These are phyloP conservation scores for Phytopythium chamaehyphon DNA, from an alignment of 352 stramenopile species.

Conservation along the genomic window DNA sequence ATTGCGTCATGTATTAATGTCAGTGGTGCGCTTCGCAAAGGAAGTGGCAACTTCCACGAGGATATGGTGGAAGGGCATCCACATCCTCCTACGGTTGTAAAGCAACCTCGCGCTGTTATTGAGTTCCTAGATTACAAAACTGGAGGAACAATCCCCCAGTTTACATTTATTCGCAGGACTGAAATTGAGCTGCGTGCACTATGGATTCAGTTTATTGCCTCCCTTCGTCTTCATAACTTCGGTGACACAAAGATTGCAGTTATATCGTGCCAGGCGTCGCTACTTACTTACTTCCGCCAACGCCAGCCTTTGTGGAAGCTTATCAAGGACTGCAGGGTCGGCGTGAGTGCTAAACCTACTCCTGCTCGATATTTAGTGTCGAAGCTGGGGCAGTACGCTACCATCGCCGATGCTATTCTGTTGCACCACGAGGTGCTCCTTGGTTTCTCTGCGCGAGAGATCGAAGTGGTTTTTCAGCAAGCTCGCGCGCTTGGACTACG, in stretches of 20 bases:
- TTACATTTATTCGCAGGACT: background rate
- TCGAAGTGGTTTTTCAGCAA: constrained; percentile 22
- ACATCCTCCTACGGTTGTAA: no score
- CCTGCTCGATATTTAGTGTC: constrained; percentile 10
- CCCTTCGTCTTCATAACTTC: constrained; percentile 25
- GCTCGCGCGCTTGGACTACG: constrained; percentile 19
- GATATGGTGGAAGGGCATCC: no score
- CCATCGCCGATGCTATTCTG: constrained; percentile 22
- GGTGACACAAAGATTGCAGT: constrained; percentile 18
- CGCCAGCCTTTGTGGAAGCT: constrained; percentile 27
- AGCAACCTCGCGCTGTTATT: no score
- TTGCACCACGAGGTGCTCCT: constrained; percentile 30
- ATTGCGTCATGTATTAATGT: no score
- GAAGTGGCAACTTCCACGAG: no score
- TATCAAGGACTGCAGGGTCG: constrained; percentile 29
- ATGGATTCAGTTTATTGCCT: constrained; percentile 21
- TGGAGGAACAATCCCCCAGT: no score
- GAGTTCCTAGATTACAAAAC: no score
- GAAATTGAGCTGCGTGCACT: constrained; percentile 14
- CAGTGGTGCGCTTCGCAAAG: no score
- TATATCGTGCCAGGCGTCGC: constrained; percentile 17
- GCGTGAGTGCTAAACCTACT: constrained; percentile 3
- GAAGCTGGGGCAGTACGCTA: constrained; percentile 20
- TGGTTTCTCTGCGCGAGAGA: constrained; percentile 26
- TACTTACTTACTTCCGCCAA: constrained; percentile 21